Evolutionary conservation across 1,284 basidiomycete species (phyloP).

Genomic region (Schizophyllum commune): DNA sequence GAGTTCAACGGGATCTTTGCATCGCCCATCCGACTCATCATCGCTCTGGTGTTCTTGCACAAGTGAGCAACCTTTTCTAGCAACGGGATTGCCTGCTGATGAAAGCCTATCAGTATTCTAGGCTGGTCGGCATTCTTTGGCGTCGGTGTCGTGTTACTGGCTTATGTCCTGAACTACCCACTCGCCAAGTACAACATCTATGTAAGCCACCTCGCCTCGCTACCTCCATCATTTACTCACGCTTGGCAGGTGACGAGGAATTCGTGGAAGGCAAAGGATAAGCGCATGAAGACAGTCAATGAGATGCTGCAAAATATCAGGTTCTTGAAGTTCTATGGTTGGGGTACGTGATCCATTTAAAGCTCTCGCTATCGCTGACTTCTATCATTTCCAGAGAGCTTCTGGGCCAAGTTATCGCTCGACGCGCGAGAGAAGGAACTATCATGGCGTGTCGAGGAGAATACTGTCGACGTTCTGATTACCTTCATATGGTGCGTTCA

Average conservation of each 20-base stretch:
- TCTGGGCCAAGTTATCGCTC: slow-evolving; percentile 46
- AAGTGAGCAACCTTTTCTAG: slow-evolving; percentile 37
- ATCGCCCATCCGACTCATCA: slow-evolving; percentile 66
- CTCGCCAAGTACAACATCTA: slow-evolving; percentile 59
- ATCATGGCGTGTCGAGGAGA: slow-evolving; percentile 56
- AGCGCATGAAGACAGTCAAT: slow-evolving; percentile 70
- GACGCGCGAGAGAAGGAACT: slow-evolving; percentile 50
- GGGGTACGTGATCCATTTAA: slow-evolving; percentile 38
- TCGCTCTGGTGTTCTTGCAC: slow-evolving; percentile 72
- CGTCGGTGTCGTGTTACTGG: slow-evolving; percentile 62
- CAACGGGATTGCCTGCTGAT: not conserved
- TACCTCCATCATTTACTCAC: not conserved
- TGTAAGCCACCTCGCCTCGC: slow-evolving; percentile 28
- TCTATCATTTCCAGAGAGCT: slow-evolving; percentile 29
- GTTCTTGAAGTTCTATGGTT: slow-evolving; percentile 67
- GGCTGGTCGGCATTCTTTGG: slow-evolving; percentile 81
- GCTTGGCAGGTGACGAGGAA: slow-evolving; percentile 44
- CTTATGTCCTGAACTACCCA: slow-evolving; percentile 59
- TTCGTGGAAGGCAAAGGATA: slow-evolving; percentile 66
- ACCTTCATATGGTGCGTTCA: slow-evolving; percentile 55
- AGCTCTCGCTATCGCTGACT: not conserved
- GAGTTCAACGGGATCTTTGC: slow-evolving; percentile 60
- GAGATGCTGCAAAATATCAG: slow-evolving; percentile 72
- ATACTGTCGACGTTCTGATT: slow-evolving; percentile 48
- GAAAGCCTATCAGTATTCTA: slow-evolving; percentile 44